Percentiles rank a stretch among this genome's conserved stretches.
Evolutionary conservation across 2,329 filamentous ascomycete genomes (phyloP).

Genomic region (Fusarium verrucosum): DNA sequence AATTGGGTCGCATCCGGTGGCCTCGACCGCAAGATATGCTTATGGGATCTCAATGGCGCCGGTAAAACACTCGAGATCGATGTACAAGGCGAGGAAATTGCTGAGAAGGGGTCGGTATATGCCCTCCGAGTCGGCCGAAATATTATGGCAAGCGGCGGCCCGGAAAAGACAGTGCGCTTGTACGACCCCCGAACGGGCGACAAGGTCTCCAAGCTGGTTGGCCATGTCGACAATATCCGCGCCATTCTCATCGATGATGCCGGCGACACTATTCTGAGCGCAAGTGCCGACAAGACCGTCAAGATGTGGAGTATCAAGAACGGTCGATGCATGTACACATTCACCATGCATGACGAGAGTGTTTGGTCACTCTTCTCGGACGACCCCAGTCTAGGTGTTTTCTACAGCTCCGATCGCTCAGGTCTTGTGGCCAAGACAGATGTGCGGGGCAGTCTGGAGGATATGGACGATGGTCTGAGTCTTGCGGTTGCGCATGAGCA

Average conservation of each 20-base stretch:
- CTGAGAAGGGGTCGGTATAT: slow-evolving; percentile 95
- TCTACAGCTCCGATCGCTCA: slow-evolving; percentile 94
- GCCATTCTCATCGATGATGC: slow-evolving; percentile 89
- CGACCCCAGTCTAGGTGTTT: slow-evolving; percentile 83
- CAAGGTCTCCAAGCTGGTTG: slow-evolving; percentile 93
- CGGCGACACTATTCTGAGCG: slow-evolving; percentile 91
- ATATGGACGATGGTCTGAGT: slow-evolving; percentile 86
- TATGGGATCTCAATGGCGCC: slow-evolving; percentile 92
- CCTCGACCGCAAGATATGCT: slow-evolving; percentile 87
- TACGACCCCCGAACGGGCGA: slow-evolving; percentile 93
- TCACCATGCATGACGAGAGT: slow-evolving; percentile 99
- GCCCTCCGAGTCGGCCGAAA: slow-evolving; percentile 82
- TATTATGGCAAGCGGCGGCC: slow-evolving; percentile 90
- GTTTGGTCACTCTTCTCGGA: slow-evolving; percentile 96
- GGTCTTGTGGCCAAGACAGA: slow-evolving; percentile 97
- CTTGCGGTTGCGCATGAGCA: slow-evolving; percentile 94
- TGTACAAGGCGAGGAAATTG: slow-evolving; percentile 81
- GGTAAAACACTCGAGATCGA: slow-evolving; percentile 90
- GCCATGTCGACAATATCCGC: slow-evolving; percentile 93
- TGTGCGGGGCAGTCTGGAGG: slow-evolving; percentile 72
- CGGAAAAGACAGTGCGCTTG: slow-evolving; percentile 89
- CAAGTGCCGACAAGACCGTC: slow-evolving; percentile 94
- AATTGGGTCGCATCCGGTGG: slow-evolving; percentile 95
- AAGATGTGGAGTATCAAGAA: slow-evolving; percentile 98
- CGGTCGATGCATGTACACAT: slow-evolving; percentile 94